A percentile compares a stretch with the other conserved stretches of the same genome.
Conservation (phyloP, 495 filamentous ascomycete species). For the Penicillium fimorum region DNA sequence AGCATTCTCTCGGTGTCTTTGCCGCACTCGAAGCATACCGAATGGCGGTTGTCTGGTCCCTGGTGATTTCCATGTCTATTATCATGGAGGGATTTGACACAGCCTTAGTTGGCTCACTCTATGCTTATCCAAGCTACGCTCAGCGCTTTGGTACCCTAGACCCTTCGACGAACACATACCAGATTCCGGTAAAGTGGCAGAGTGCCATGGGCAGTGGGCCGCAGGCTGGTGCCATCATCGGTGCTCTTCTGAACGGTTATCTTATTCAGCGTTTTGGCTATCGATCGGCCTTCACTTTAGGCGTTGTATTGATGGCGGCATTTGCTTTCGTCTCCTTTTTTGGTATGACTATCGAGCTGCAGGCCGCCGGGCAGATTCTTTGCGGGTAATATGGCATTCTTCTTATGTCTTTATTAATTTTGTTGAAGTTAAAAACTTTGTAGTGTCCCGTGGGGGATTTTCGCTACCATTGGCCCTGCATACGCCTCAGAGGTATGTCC, state of each 20-base stretch:
- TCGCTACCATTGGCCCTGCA: slow-evolving; percentile 69
- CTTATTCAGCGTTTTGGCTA: slow-evolving; percentile 45
- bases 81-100: slow-evolving; percentile 53
- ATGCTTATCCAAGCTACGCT: slow-evolving; percentile 49
- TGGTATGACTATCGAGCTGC: slow-evolving; percentile 54
- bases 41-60: slow-evolving; percentile 46
- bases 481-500: slow-evolving; percentile 76
- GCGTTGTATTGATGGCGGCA: slow-evolving; percentile 48
- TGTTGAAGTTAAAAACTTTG: slow-evolving; percentile 68
- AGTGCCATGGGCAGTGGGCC: slow-evolving; percentile 60
- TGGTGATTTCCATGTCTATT: slow-evolving; percentile 43
- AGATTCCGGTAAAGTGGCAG: slow-evolving; percentile 65
- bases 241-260: slow-evolving; percentile 44
- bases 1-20: not conserved
- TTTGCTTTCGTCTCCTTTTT: slow-evolving; percentile 68
- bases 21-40: slow-evolving; percentile 28
- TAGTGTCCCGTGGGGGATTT: slow-evolving; percentile 62
- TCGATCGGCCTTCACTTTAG: slow-evolving; percentile 58
- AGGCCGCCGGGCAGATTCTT: slow-evolving; percentile 62
- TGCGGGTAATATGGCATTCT: slow-evolving; percentile 50
- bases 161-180: slow-evolving; percentile 41
- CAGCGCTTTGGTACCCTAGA: slow-evolving; percentile 56
- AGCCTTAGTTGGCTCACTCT: slow-evolving; percentile 38
- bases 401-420: slow-evolving; percentile 35
- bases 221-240: slow-evolving; percentile 28